A percentile compares a stretch with the other conserved stretches of the same genome.
These are phyloP conservation scores for Trichoderma polysporum DNA, from an alignment of 2,329 filamentous ascomycete species.

Conservation along the genomic window DNA sequence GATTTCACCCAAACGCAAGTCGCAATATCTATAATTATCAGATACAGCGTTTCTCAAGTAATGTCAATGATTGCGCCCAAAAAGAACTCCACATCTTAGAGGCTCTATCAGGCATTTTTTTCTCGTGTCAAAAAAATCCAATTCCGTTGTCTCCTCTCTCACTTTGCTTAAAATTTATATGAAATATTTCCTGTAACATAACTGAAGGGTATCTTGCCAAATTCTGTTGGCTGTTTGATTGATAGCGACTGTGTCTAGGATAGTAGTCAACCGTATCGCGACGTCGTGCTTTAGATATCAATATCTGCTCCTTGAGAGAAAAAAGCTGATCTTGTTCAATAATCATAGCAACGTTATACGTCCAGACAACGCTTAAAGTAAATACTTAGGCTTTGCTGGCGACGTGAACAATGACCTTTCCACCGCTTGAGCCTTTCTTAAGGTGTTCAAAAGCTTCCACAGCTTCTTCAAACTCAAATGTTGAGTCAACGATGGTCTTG, in stretches of 20 bases:
- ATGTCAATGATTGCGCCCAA: not conserved
- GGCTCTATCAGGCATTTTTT: not conserved
- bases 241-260: too few species aligned
- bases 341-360: not conserved
- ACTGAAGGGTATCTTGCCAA: not conserved
- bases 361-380: not conserved
- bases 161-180: not conserved
- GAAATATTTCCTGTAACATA: too few species aligned
- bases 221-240: not conserved
- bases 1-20: not conserved
- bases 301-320: not conserved
- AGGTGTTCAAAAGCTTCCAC: conserved; percentile 57
- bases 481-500: conserved; percentile 54
- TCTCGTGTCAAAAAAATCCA: not conserved
- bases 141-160: not conserved
- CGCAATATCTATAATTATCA: too few species aligned
- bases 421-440: conserved; percentile 57
- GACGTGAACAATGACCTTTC: conserved; percentile 49
- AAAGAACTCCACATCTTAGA: not conserved
- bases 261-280: not conserved
- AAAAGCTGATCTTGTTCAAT: not conserved
- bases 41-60: too few species aligned
- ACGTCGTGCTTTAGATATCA: too few species aligned
- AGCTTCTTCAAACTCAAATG: conserved; percentile 56
- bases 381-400: not conserved